Evolutionary conservation across 2,329 filamentous ascomycete species (phyloP), one percentile per base, ranked within the genome.

Genomic region (Fusarium pseudonygamai): DNA sequence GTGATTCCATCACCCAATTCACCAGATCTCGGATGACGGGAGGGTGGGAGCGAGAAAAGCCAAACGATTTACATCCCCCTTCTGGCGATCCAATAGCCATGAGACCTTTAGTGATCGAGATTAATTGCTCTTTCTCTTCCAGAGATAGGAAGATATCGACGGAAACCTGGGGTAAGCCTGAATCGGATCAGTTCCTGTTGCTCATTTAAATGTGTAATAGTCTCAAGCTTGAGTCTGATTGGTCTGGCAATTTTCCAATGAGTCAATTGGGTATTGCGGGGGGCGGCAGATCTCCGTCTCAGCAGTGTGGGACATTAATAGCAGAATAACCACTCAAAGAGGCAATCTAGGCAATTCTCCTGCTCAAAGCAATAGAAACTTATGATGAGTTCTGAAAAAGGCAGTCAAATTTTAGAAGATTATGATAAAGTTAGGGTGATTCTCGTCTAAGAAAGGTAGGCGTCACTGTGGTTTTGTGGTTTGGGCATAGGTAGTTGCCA

Each of bases 281-380:
- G 74, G 74, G 72, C 68, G 67, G 75, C 63, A 77, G 75, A 77
- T 77, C 75, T 77, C 65, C 66, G 53, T 69, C 43, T 71, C 60
- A 58, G 9, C 47, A 57, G 46, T 61, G 46, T 36, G 67, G 67
- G 20, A 69, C 64, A 58, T 32, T 32, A 32, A 32, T 32, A 32
- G 12, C 30, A 32, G 12, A 32, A 32, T 30, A 30, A 32, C 30
- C 30, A 32, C 30, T 32, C 30, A 13, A 32, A 32, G 30, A 32
- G 30, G 30, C 30, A 32, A 32, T 32, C 30, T 32, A 32, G 30
- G 30, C 30, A 32, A 32, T 32, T 4, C 30, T 32, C 30, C 30
- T 32, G 5, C 12, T 32, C 30, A 32, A 42, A 28, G 26, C 42
- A 10, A 14, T 20, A 32, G 43, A 16, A 52, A 32, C 22, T 36